phyloP scores from a whole-genome alignment of 352 stramenopile species.

The Pythium sp. region DNA sequence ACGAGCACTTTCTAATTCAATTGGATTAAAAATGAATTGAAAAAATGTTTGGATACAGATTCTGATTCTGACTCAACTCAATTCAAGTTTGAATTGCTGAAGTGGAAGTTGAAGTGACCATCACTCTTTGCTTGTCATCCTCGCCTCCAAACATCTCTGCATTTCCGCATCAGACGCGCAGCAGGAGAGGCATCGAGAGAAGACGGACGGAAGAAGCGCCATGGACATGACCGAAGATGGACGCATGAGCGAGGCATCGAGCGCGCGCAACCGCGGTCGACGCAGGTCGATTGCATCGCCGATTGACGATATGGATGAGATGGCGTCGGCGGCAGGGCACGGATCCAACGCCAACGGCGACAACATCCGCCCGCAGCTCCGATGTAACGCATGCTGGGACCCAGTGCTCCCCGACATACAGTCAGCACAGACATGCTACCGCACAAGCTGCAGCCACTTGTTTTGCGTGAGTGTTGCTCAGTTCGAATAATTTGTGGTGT shows the following conservation, averaged over 20 bases:
- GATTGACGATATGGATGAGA: slow-evolving; percentile 50
- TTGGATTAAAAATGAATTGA: no score
- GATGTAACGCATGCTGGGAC: slow-evolving; percentile 80
- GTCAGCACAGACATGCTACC: slow-evolving; percentile 76
- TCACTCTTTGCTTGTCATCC: slow-evolving; percentile 27
- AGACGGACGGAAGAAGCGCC: not conserved
- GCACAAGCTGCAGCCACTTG: slow-evolving; percentile 70
- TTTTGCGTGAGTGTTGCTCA: slow-evolving; percentile 49
- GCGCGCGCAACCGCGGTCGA: slow-evolving; percentile 40
- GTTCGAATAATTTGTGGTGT: not conserved
- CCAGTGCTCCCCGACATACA: slow-evolving; percentile 55
- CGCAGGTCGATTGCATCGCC: slow-evolving; percentile 26
- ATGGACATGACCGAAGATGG: slow-evolving; percentile 52
- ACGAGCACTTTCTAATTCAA: no score
- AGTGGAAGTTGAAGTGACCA: slow-evolving; percentile 45
- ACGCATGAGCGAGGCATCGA: slow-evolving; percentile 76
- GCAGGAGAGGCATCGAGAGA: not conserved
- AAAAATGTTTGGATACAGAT: not conserved
- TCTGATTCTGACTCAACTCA: not conserved
- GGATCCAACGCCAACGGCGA: slow-evolving; percentile 14
- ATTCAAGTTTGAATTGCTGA: slow-evolving; percentile 29
- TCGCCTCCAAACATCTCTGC: not conserved
- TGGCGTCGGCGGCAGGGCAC: slow-evolving; percentile 16
- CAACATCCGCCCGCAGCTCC: slow-evolving; percentile 52
- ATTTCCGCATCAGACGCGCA: slow-evolving; percentile 17